Conservation (phyloP, 2,329 filamentous ascomycete genomes). For the Teratosphaeria viscida region DNA sequence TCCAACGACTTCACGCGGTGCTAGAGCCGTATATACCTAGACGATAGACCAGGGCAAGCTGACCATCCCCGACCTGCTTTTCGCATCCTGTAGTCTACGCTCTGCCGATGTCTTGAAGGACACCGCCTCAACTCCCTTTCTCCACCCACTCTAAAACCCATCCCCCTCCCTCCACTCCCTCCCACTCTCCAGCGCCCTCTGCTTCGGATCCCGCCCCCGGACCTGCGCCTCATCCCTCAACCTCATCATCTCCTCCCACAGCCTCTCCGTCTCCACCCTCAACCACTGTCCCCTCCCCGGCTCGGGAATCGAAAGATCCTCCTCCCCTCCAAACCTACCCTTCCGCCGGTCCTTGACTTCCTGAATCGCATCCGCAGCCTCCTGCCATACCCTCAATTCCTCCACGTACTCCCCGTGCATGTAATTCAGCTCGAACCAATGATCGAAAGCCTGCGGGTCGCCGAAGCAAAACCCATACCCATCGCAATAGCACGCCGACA, state of each 20-base stretch:
- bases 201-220: conserved; percentile 41
- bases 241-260: conserved; percentile 33
- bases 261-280: conserved; percentile 32
- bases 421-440: conserved; percentile 38
- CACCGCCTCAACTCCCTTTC: not conserved
- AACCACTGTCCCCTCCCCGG: conserved; percentile 35
- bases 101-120: not conserved
- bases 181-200: conserved; percentile 43
- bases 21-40: no score
- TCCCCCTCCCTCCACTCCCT: conserved; percentile 46
- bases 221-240: conserved; percentile 36
- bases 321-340: conserved; percentile 29
- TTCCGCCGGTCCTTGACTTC: conserved; percentile 28
- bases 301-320: conserved; percentile 30
- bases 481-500: conserved; percentile 53
- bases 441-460: conserved; percentile 36
- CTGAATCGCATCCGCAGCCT: conserved; percentile 28
- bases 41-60: no score
- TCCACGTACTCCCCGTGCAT: conserved; percentile 31
- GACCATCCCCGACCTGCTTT: no score
- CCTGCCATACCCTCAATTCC: conserved; percentile 34
- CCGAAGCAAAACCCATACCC: conserved; percentile 54
- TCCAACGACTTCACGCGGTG: no score
- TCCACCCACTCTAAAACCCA: conserved; percentile 35
- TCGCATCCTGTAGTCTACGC: not conserved